Evolutionary conservation across 257 asterid species (phyloP), one percentile per base, ranked within the genome.

Genomic region (Solanum peruvianum): DNA sequence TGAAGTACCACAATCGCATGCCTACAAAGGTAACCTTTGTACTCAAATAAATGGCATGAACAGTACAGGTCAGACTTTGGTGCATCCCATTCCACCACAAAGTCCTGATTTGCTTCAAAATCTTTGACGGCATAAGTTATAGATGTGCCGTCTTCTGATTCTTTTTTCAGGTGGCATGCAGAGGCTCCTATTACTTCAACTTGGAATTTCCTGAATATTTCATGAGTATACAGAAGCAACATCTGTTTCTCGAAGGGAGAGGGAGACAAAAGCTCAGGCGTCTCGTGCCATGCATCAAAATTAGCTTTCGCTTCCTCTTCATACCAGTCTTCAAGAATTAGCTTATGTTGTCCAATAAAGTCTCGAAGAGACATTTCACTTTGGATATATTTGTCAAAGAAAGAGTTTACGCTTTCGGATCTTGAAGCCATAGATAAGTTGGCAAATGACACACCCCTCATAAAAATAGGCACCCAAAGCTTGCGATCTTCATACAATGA

Each of bases 271-370:
- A 95, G 91, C 91, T 94, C 98, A 0, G 99, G 98, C 23, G 96
- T 90, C 89, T 96, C 98, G 29, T 96, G 99, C 99, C 98, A 96
- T 12, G 97, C 95, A 89, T 96, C 98, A 73, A 96, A 96, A 87
- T 95, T 95, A 23, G 98, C 94, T 92, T 93, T 94, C 49, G 99
- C 98, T 88, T 94, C 98, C 93, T 94, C 98, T 90, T 96, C 98
- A 47, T 94, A 94, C 87, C 93, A 90, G 88, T 95, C 98, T 91
- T 92, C 96, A 35, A 95, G 92, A 87, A 94, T 84, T 49, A 91
- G 89, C 90, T 89, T 91, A 86, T 94, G 94, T 87, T 90, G 89
- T 73, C 90, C 93, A 35, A 96, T 85, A 67, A 95, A 93, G 85
- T 94, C 98, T 86, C 86, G 91, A 88, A 96, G 85, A 47, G 97